Evolutionary conservation across 1,139 yeast genomes (phyloP), one percentile per base, ranked within the genome.

Genomic region (Candida sanyaensis): DNA sequence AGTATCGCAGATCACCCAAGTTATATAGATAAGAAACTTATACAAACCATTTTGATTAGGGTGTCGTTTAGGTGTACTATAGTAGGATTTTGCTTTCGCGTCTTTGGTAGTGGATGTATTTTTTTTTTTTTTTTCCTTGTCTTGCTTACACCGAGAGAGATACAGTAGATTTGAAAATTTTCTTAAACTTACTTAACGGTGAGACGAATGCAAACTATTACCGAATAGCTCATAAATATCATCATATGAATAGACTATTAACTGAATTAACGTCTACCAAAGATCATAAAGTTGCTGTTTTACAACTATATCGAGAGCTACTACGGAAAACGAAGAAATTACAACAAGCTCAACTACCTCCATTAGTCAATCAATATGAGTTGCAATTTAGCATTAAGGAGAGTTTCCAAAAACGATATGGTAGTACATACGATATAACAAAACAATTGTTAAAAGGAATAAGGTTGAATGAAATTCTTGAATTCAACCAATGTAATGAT

Each of bases 241-340:
- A 23, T 17, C 17, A 42, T 29, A 43, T 38, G 41, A 43, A 31
- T 37, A 43, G 13, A 26, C 39, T 41, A 33, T 11, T 41, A 41
- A 23, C 31, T 4, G 44, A 41, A 11, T 21, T 41, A 13, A 41
- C 39, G 6, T 33, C 32, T 5, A 34, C 12, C 7, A 17, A 27
- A 6, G 46, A 42, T 5, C 50, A 52, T 42, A 33, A 21, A 36
- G 23, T 39, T 43, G 41, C 54, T 24, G 36, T 53, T 41, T 42
- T 49, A 26, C 47, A 44, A 12, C 34, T 66, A 42, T 67, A 64
- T 46, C 51, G 60, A 47, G 45, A 50, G 7, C 50, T 68, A 13
- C 45, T 67, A 27, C 60, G 69, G 42, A 48, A 50, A 12, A 21
- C 52, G 9, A 41, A 29, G n/a, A 50, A 42, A 30, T 30, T 58